Conservation (phyloP, 805 yeast species). For the Candida khao-thaluensis region DNA sequence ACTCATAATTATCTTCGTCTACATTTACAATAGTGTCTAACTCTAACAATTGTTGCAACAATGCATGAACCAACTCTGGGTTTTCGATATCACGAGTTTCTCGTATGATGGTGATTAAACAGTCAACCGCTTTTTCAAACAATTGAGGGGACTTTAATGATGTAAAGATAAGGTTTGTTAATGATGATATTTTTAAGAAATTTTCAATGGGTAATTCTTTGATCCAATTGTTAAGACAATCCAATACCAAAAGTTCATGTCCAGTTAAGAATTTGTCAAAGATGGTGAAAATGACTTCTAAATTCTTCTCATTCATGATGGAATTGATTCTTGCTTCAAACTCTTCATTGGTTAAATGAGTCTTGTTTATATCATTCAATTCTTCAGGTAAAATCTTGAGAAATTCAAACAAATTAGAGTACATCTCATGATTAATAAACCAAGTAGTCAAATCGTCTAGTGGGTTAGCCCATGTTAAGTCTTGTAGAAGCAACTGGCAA, state of each 20-base stretch:
- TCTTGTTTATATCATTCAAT: slow-evolving; percentile 68
- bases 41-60: slow-evolving; percentile 66
- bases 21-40: slow-evolving; percentile 54
- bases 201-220: slow-evolving; percentile 75
- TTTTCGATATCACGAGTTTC: slow-evolving; percentile 81
- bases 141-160: slow-evolving; percentile 59
- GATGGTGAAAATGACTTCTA: slow-evolving; percentile 63
- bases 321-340: slow-evolving; percentile 61
- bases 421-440: slow-evolving; percentile 12
- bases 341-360: slow-evolving; percentile 81
- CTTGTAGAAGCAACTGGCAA: slow-evolving; percentile 80
- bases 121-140: slow-evolving; percentile 83
- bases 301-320: slow-evolving; percentile 54
- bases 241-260: slow-evolving; percentile 49
- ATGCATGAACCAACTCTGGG: slow-evolving; percentile 57
- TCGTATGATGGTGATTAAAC: slow-evolving; percentile 73
- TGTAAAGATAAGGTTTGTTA: slow-evolving; percentile 67
- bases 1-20: slow-evolving; percentile 67
- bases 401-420: slow-evolving; percentile 62
- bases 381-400: slow-evolving; percentile 91
- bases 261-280: slow-evolving; percentile 48
- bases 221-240: slow-evolving; percentile 88
- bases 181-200: slow-evolving; percentile 60
- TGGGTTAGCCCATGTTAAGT: slow-evolving; percentile 68
- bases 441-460: slow-evolving; percentile 42